A percentile compares a stretch with the other conserved stretches of the same genome.
phyloP scores from a whole-genome alignment of 1,284 basidiomycete species.

The Coriolopsis trogii region DNA sequence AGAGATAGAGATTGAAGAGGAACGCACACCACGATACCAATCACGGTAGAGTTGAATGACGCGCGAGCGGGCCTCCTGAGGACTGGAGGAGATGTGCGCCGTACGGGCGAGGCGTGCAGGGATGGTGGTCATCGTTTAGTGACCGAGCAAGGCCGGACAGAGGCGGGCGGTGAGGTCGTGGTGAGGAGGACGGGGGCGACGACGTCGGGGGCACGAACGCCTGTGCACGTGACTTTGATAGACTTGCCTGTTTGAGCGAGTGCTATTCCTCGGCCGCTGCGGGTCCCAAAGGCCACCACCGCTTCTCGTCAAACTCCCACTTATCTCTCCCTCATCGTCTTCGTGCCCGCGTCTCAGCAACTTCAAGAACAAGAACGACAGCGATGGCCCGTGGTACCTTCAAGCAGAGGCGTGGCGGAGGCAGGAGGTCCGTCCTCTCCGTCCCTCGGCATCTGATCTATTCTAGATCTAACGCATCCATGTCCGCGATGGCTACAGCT shows the following conservation, averaged over 20 bases:
- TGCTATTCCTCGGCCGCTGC: too few species aligned
- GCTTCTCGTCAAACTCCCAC: too few species aligned
- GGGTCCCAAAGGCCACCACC: too few species aligned
- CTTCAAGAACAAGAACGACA: too few species aligned
- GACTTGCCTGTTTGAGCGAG: too few species aligned
- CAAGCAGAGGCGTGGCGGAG: conserved; percentile 86
- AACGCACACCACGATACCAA: conserved; percentile 87
- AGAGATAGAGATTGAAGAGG: neutral
- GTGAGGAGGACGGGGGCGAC: too few species aligned
- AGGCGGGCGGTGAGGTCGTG: conserved; percentile 29
- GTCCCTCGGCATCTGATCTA: neutral
- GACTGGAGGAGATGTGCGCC: conserved; percentile 59
- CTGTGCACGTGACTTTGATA: too few species aligned
- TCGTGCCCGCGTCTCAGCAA: too few species aligned
- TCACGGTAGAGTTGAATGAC: conserved; percentile 85
- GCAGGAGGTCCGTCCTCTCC: conserved; percentile 45
- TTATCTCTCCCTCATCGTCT: too few species aligned
- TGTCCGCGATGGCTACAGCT: conserved; percentile 23
- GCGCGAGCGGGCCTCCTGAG: conserved; percentile 72
- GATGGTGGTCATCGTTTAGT: conserved; percentile 76
- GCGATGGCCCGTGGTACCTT: conserved; percentile 60
- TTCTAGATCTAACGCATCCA: neutral
- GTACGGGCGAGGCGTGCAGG: conserved; percentile 85
- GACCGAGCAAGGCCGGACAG: neutral
- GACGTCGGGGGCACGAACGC: too few species aligned